Evolutionary conservation across 768 basidiomycete genomes (phyloP), one percentile per base, ranked within the genome.

Genomic region (Termitomyces heimii): DNA sequence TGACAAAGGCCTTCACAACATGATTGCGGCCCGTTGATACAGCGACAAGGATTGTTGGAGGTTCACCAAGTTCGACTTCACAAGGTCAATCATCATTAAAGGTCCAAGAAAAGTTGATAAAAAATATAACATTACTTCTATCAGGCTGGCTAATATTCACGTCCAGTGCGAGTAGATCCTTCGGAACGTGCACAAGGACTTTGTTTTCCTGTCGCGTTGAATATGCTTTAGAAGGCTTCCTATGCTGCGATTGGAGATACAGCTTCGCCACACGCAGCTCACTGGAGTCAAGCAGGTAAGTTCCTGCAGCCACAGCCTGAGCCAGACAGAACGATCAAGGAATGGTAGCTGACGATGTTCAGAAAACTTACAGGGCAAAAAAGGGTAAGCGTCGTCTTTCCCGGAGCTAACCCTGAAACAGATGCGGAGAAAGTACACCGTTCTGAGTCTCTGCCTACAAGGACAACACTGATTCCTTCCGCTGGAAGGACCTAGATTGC

Each of bases 1-100:
- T 81, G 44, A 92, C 62, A 9, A 71, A 77, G 14, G 82, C 80
- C 57, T 75, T 76, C 5, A 73, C 68, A n/a, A 90, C 65, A 24
- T 80, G 70, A 64, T 94, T 94, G 42, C 87, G 78, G 12, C 92
- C 88, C 12, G 85, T 83, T 16, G 76, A 80, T n/a, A 94, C 52
- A 3, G 74, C 71, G 31, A 90, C 70, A 56, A 80, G 74, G 18
- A 91, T 69, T 26, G 70, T 77, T 13, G 85, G 75, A 12, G 78
- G 71, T 57, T 76, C 74, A 28, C 86, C 88, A 16, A 92, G 81
- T 66, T 85, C 80, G 58, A 89, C 90, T 92, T 53, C 8, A 47
- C 28, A 60, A 28, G 18, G 40, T 34, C 32, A 53, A 26, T 52
- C 14, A 37, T 14, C 6, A 51, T 26, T 9, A 13, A 42, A 14